Base-by-base conservation (phyloP, 1,284 basidiomycete species). In the Trichosporon sp. region DNA sequence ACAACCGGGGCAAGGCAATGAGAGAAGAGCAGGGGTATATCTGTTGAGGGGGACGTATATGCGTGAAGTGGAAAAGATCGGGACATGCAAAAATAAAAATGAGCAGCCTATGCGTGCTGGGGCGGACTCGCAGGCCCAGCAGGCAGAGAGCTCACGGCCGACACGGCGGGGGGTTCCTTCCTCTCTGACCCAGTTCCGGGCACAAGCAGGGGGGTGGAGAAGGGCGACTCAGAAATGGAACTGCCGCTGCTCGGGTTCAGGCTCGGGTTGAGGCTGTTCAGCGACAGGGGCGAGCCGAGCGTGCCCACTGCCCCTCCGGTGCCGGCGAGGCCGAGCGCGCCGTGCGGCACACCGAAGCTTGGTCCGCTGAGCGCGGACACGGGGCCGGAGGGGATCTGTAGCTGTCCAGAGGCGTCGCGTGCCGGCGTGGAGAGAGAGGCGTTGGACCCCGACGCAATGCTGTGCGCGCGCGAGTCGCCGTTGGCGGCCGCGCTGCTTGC, bases 321-420 rank as follows among this genome's bases (percentile, higher is more conserved):
- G 56, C 56, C 31, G 31, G 56, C 11, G 31, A 14, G 56, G 31
- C 56, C 54, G 54, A 56, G 19, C 8, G 19, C 54, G 54, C 21
- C 21, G 54, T 26, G 26, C 26, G 26, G 26, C 26, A 8, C 54
- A 19, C 21, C 59, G 31, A 35, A 10, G 14, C 56, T 61, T 12
- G 59, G 59, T 2, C 59, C 59, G 59, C 59, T 63, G 32, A 63
- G 31, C 32, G 59, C 59, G 59, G 31, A 37, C 14, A 63, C 59
- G 31, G 59, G 59, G 12, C 59, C 59, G 4, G 59, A 63, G 14
- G 59, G 59, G 59, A 63, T 59, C 21, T 32, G 54, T 8, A 37
- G 32, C 31, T n/a, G 31, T 31, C 56, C 56, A 4, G 10, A 5
- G 16, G 32, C 31, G 8, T 63, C 59, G 59, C 59, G 59, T 31